Conservation (phyloP, 2,329 filamentous ascomycete species). For the Fusarium brevicatenulatum region DNA sequence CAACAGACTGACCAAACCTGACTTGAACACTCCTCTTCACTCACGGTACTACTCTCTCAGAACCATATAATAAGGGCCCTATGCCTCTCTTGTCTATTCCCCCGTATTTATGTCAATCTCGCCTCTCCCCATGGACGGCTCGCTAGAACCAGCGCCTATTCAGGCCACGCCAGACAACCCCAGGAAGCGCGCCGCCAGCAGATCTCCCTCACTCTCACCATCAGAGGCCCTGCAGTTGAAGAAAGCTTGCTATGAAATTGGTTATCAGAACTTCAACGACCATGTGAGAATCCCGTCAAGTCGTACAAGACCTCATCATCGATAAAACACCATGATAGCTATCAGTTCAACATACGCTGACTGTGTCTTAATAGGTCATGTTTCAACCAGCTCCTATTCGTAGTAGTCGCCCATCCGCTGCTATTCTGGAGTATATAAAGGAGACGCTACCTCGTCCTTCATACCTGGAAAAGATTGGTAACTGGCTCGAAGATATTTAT, state of each 20-base stretch:
- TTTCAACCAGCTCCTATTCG: not conserved
- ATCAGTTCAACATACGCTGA: not conserved
- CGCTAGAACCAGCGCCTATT: not conserved
- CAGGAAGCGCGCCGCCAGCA: conserved; percentile 8
- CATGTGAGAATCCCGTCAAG: not conserved
- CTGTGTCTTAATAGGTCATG: not conserved
- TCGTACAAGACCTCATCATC: not conserved
- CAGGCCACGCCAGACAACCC: not conserved
- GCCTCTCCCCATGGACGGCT: not conserved
- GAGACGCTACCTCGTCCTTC: not conserved
- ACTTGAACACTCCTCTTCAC: not conserved
- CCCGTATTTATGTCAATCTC: not conserved
- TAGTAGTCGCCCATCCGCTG: not conserved
- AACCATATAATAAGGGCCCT: not conserved
- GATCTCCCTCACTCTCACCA: not conserved
- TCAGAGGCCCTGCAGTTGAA: not conserved
- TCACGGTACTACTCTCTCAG: no score
- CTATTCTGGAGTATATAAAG: conserved; percentile 4
- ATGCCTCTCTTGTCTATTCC: not conserved
- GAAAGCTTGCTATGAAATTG: not conserved
- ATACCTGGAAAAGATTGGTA: not conserved
- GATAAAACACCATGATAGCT: not conserved
- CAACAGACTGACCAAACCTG: not conserved
- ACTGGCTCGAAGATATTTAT: conserved; percentile 19
- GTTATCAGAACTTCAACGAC: not conserved